Evolutionary conservation across 1,139 yeast genomes (phyloP).

Genomic region (Zygosaccharomyces sapae): DNA sequence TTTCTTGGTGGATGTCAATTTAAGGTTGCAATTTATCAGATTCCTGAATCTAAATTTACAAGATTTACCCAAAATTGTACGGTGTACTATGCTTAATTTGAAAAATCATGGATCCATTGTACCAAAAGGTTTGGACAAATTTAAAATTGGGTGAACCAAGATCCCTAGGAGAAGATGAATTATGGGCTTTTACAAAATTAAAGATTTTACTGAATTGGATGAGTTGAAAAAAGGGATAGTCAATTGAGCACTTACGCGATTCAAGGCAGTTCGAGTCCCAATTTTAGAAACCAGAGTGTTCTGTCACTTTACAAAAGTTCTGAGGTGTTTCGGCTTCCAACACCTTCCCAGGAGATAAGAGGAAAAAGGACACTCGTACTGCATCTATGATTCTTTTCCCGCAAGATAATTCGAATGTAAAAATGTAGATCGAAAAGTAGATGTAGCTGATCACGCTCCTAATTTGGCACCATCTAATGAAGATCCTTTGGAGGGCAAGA

Average conservation of each 20-base stretch:
- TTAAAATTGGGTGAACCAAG: constrained; percentile 23
- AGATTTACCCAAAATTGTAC: constrained; percentile 40
- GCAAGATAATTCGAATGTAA: constrained; percentile 24
- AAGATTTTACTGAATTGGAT: constrained; percentile 24
- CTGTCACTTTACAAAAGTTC: constrained; percentile 28
- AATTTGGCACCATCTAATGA: constrained; percentile 1
- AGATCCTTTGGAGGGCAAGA: constrained; percentile 3
- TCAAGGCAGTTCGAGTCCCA: constrained; percentile 34
- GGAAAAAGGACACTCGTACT: constrained; percentile 22
- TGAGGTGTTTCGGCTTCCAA: constrained; percentile 24
- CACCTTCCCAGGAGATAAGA: constrained; percentile 3
- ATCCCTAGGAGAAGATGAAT: constrained; percentile 13
- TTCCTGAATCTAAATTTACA: constrained; percentile 42
- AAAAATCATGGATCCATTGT: constrained; percentile 41
- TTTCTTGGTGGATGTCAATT: constrained; percentile 45
- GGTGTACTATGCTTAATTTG: constrained; percentile 41
- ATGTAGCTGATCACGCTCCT: background rate
- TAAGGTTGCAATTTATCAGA: constrained; percentile 48
- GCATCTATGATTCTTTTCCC: constrained; percentile 36
- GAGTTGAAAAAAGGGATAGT: constrained; percentile 22
- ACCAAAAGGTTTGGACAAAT: constrained; percentile 30
- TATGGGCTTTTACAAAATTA: constrained; percentile 28
- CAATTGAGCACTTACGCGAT: constrained; percentile 32
- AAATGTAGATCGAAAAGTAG: constrained; percentile 3
- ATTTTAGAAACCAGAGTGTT: constrained; percentile 33